Evolutionary conservation across 352 stramenopile genomes (phyloP).

Genomic region (Pythium myriotylum): DNA sequence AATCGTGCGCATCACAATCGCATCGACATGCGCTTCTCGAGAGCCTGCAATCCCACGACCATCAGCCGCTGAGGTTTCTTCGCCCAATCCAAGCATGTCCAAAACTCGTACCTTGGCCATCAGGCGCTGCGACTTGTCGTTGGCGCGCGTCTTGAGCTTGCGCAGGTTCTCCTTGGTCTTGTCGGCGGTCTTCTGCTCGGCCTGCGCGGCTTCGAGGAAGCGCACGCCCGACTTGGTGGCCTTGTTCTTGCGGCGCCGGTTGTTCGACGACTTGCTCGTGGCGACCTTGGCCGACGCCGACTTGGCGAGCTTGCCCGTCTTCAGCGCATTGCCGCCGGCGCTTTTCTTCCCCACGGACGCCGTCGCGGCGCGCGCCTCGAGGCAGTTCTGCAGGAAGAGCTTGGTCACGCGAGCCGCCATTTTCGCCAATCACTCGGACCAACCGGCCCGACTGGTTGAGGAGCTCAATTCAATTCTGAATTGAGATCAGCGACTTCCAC

Average conservation of each 20-base stretch:
- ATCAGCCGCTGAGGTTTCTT: too few species aligned
- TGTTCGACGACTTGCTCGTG: conserved; percentile 20
- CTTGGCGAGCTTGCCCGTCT: conserved; percentile 3
- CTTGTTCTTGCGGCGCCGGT: conserved; percentile 22
- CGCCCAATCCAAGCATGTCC: background rate
- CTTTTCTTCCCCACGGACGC: conserved; percentile 20
- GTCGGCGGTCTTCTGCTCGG: conserved; percentile 54
- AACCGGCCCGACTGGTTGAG: conserved; percentile 1
- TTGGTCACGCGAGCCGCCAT: conserved; percentile 75
- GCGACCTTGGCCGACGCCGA: conserved; percentile 9
- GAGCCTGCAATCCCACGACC: conserved; percentile 16
- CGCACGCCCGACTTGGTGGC: conserved; percentile 38
- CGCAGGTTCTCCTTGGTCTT: conserved; percentile 60
- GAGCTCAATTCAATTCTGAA: conserved; percentile 17
- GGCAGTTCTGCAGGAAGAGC: conserved; percentile 70
- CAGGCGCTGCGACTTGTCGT: conserved; percentile 62
- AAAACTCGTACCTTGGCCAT: conserved; percentile 60
- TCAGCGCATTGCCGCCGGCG: conserved; percentile 4
- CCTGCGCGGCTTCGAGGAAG: conserved; percentile 56
- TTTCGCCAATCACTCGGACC: conserved; percentile 7
- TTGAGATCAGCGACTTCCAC: background rate
- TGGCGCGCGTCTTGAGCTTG: conserved; percentile 59
- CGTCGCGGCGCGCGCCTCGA: conserved; percentile 26
- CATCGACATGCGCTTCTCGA: conserved; percentile 21
- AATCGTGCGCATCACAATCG: conserved; percentile 4